These are phyloP conservation scores for Mitragyna speciosa DNA, from an alignment of 257 asterid genomes.

Conservation along the genomic window DNA sequence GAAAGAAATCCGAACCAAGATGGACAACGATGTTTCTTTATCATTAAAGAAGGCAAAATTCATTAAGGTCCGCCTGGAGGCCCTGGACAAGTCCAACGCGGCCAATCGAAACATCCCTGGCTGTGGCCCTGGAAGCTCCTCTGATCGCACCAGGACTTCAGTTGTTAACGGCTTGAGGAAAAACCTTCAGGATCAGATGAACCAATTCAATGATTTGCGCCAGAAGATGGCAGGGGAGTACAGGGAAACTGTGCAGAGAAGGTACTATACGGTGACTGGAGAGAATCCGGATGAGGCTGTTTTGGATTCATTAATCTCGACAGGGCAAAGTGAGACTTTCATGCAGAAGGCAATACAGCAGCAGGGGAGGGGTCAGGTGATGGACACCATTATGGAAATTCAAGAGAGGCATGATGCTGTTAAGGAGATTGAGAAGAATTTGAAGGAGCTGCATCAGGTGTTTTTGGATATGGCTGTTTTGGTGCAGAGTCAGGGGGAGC, in stretches of 20 bases:
- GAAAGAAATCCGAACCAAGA: slow-evolving; percentile 37
- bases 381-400: slow-evolving; percentile 48
- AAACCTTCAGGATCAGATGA: slow-evolving; percentile 42
- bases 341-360: slow-evolving; percentile 51
- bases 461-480: slow-evolving; percentile 48
- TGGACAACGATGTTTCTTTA: slow-evolving; percentile 36
- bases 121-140: slow-evolving; percentile 47
- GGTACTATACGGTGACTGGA: slow-evolving; percentile 46
- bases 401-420: slow-evolving; percentile 56
- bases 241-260: slow-evolving; percentile 42
- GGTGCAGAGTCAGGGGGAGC: slow-evolving; percentile 42
- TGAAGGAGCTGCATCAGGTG: slow-evolving; percentile 44
- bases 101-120: slow-evolving; percentile 39
- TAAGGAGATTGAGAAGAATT: slow-evolving; percentile 44
- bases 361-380: slow-evolving; percentile 50
- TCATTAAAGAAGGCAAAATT: slow-evolving; percentile 39
- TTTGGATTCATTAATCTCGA: slow-evolving; percentile 34
- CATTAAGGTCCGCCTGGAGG: slow-evolving; percentile 37
- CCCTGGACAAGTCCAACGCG: slow-evolving; percentile 40
- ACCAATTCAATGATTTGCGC: slow-evolving; percentile 43
- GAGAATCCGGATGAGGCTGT: slow-evolving; percentile 41
- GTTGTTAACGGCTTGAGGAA: slow-evolving; percentile 45
- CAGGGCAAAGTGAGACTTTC: slow-evolving; percentile 46
- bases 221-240: slow-evolving; percentile 42
- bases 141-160: slow-evolving; percentile 44